Evolutionary conservation across 176 grass and related monocot genomes (phyloP).

Genomic region (Melocanna baccifera): DNA sequence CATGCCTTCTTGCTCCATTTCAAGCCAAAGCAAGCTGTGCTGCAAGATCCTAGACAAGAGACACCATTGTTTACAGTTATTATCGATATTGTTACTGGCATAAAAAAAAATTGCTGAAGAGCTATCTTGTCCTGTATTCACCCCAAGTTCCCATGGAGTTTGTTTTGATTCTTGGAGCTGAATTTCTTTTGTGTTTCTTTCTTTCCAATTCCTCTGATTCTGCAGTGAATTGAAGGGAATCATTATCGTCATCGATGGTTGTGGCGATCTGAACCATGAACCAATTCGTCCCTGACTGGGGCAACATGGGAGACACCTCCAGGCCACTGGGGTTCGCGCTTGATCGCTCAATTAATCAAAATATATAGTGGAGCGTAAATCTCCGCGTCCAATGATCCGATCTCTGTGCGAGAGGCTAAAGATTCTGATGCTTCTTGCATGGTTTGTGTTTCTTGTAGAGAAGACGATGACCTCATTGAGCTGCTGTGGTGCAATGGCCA

Average conservation of each 20-base stretch:
- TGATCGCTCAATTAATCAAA: neutral
- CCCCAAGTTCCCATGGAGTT: neutral
- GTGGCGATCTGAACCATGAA: conserved; percentile 50
- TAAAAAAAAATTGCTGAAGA: neutral
- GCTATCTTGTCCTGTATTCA: neutral
- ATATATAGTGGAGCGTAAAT: neutral
- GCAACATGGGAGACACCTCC: conserved; percentile 51
- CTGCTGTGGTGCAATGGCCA: conserved; percentile 83
- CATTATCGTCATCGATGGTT: neutral
- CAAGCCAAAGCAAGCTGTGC: conserved; percentile 4
- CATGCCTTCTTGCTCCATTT: conserved; percentile 2
- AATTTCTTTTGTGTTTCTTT: neutral
- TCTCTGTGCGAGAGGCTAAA: neutral
- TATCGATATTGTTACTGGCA: neutral
- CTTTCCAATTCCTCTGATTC: neutral
- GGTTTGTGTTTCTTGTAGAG: conserved; percentile 32
- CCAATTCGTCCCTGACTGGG: conserved; percentile 61
- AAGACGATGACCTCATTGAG: conserved; percentile 71
- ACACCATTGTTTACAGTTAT: neutral
- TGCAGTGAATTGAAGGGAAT: neutral
- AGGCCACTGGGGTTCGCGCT: conserved; percentile 42
- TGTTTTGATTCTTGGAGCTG: neutral
- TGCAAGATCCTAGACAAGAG: conserved; percentile 22
- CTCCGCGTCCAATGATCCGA: neutral
- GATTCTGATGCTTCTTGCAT: neutral